Evolutionary conservation across 2,329 filamentous ascomycete species (phyloP).

Genomic region (Neofusicoccum parvum): DNA sequence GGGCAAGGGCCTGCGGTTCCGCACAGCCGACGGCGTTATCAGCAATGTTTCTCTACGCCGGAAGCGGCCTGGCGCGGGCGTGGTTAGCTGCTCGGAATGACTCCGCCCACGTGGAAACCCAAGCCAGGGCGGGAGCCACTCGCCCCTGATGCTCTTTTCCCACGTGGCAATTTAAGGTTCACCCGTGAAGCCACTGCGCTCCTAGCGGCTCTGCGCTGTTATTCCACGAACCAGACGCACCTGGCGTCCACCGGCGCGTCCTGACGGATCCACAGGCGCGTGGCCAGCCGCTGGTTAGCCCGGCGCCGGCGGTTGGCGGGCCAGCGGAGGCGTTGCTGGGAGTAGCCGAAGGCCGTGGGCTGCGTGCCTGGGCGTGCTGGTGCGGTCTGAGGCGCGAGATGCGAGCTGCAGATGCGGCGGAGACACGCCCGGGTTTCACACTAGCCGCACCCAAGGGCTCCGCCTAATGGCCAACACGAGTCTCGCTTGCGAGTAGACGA

Average conservation of each 20-base stretch:
- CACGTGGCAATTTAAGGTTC: constrained; percentile 17
- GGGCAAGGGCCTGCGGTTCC: constrained; percentile 4
- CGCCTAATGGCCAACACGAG: neutral
- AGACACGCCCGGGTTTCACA: neutral
- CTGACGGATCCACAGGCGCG: neutral
- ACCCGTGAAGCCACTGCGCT: neutral
- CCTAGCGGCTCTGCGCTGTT: constrained; percentile 4
- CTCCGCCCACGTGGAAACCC: constrained; percentile 6
- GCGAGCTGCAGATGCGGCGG: neutral
- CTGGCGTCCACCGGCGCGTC: no score
- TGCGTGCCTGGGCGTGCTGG: no score
- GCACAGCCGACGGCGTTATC: constrained; percentile 13
- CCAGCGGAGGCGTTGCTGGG: neutral
- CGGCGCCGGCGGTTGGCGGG: neutral
- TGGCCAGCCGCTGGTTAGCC: neutral
- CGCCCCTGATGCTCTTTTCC: neutral
- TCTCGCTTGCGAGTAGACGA: no score
- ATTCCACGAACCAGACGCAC: constrained; percentile 1
- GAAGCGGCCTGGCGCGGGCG: neutral
- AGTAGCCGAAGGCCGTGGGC: no score
- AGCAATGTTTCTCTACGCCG: constrained; percentile 8
- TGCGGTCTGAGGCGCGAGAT: neutral
- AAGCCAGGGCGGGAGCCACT: neutral
- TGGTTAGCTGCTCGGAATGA: neutral
- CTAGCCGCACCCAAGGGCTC: neutral